Evolutionary conservation across 768 basidiomycete genomes (phyloP).

Genomic region (Hirschioporus abietinus): DNA sequence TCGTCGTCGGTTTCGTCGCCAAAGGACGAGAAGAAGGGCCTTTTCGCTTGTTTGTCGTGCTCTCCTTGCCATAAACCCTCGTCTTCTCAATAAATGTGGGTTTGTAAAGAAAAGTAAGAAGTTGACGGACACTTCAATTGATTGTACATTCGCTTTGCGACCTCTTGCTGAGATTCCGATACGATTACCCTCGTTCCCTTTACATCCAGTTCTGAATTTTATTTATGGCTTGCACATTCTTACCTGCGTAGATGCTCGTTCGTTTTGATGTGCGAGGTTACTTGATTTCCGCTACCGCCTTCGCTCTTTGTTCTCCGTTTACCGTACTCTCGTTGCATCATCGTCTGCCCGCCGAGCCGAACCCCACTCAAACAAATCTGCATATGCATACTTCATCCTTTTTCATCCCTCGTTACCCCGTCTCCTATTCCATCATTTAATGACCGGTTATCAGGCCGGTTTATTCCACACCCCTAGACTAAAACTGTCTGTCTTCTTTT

Average conservation of each 20-base stretch:
- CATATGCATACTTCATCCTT: not conserved
- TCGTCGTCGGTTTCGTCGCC: not conserved
- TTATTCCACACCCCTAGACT: not conserved
- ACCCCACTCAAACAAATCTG: constrained; percentile 1
- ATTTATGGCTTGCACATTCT: not conserved
- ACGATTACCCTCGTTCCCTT: not conserved
- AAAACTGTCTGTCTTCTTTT: not conserved
- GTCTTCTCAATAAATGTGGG: not conserved
- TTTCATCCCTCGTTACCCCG: not conserved
- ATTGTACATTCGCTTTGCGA: not conserved
- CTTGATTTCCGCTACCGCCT: too few relatives aligned
- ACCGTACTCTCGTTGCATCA: not conserved
- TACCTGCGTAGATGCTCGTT: not conserved
- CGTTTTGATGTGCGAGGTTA: not conserved
- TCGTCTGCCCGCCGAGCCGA: not conserved
- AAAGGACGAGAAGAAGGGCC: not conserved
- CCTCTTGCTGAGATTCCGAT: not conserved
- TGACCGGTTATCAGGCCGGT: not conserved
- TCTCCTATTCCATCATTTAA: not conserved
- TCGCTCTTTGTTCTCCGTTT: not conserved
- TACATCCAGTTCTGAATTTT: not conserved
- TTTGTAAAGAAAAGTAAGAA: not conserved
- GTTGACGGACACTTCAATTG: not conserved
- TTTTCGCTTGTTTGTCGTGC: not conserved
- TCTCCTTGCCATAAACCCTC: not conserved